A percentile compares a stretch with the other conserved stretches of the same genome.
These are phyloP conservation scores for Sporothrix inflata DNA, from an alignment of 2,329 filamentous ascomycete species.

Conservation along the genomic window DNA sequence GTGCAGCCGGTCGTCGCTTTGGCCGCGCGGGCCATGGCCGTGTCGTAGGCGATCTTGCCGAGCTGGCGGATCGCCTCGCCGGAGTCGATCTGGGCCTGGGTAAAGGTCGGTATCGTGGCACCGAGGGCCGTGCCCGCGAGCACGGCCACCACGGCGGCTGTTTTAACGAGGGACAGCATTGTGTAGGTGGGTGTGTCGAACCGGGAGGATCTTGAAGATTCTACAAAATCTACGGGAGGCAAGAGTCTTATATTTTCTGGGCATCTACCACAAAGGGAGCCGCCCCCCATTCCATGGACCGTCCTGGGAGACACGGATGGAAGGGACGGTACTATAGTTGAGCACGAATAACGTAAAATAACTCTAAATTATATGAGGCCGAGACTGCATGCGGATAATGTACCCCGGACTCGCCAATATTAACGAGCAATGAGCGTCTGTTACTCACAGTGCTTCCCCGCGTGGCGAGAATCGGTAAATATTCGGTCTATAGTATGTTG, in stretches of 20 bases:
- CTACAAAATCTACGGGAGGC: background rate
- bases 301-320: background rate
- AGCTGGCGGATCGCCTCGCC: constrained; percentile 36
- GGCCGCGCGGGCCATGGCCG: constrained; percentile 35
- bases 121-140: constrained; percentile 17
- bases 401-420: constrained; percentile 19
- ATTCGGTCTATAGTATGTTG: background rate
- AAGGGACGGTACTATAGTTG: background rate
- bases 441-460: background rate
- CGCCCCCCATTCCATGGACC: background rate
- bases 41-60: constrained; percentile 36
- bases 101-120: constrained; percentile 33
- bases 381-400: constrained; percentile 4
- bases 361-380: background rate
- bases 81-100: constrained; percentile 36
- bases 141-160: background rate
- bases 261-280: no score
- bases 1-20: constrained; percentile 36
- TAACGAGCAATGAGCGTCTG: background rate
- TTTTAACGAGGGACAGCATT: constrained; percentile 8
- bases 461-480: background rate
- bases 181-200: background rate
- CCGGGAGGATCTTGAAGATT: background rate
- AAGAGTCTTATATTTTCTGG: background rate
- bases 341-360: background rate